Evolutionary conservation across 148 eudicot species (phyloP), one percentile per base, ranked within the genome.

Genomic region (Tetragonia tetragonoides): DNA sequence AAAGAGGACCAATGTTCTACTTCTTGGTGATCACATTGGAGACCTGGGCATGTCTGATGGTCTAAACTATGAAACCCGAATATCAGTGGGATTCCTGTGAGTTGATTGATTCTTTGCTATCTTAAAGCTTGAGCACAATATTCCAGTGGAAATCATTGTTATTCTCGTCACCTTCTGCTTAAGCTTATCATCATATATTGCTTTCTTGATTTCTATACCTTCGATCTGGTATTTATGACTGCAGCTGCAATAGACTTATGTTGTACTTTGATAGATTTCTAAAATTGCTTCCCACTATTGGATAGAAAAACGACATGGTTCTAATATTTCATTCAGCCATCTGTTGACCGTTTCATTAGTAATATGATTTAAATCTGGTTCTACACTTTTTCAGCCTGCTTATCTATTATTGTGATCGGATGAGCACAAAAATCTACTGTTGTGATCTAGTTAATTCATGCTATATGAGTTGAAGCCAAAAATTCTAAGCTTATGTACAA

Each of bases 11-110:
- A 94, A 90, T 72, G 98, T 94, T 61, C 80, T 94, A 68, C 98
- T 94, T 77, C 90, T 94, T 34, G 98, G 98, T 77, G 98, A 94
- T 87, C 98, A 94, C 83, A 80, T 87, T 70, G 98, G 98, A 81
- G 98, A 94, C 89, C 83, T 94, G 79, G 91, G 98, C 78, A 94
- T 94, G 98, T 94, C 98, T 16, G 97, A 94, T 81, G 98, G 98
- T 74, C 81, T 94, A 70, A 83, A 88, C 70, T 94, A 90, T 81
- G 86, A 88, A 64, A 90, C 95, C 53, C 88, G 95, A 68, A 92
- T 94, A 82, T 90, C 97, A 60, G 92, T 92, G 66, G 98, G 98
- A 53, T 94, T 94, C 78, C 84, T 94, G 98, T 94, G 82, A 90
- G 98, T 86, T 79, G 62, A 47, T 83, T 44, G 20, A 18, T 65